Percentiles rank a stretch among this genome's conserved stretches.
Evolutionary conservation across 768 basidiomycete genomes (phyloP).

Genomic region (Hygrocybe coccinea): DNA sequence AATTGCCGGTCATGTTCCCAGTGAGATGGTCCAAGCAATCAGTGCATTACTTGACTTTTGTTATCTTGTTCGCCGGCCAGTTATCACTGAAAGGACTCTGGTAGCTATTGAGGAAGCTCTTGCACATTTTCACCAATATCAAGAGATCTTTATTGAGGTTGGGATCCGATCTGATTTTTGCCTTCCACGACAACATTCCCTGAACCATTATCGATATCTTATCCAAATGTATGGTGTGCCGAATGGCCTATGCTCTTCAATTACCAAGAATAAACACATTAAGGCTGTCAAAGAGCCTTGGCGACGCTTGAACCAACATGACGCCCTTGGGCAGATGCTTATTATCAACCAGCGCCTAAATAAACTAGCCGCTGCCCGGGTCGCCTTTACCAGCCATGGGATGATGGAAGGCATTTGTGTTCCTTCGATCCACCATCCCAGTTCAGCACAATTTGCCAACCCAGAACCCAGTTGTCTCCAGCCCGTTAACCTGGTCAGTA

Average conservation of each 20-base stretch:
- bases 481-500: not conserved
- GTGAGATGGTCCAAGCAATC: slow-evolving; percentile 13
- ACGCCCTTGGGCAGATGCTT: slow-evolving; percentile 21
- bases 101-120: slow-evolving; percentile 6
- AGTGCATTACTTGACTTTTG: slow-evolving; percentile 22
- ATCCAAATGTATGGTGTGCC: slow-evolving; percentile 19
- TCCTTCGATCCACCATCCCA: not conserved
- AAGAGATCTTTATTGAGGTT: slow-evolving; percentile 10
- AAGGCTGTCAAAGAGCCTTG: slow-evolving; percentile 21
- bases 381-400: slow-evolving; percentile 13
- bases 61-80: slow-evolving; percentile 16
- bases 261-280: slow-evolving; percentile 12
- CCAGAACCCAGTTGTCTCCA: not conserved
- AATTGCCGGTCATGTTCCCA: slow-evolving; percentile 16
- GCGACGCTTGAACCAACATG: slow-evolving; percentile 17
- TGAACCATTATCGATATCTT: slow-evolving; percentile 13
- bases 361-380: slow-evolving; percentile 16
- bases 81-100: slow-evolving; percentile 10
- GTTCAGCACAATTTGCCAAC: not conserved
- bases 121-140: slow-evolving; percentile 9
- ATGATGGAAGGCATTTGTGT: slow-evolving; percentile 10
- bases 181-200: slow-evolving; percentile 18
- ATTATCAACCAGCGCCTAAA: slow-evolving; percentile 20
- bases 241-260: slow-evolving; percentile 21
- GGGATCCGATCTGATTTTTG: slow-evolving; percentile 11